Percentiles rank a stretch among this genome's conserved stretches.
phyloP scores from a whole-genome alignment of 371 early-diverging fungal species.

The Lichtheimia ramosa region DNA sequence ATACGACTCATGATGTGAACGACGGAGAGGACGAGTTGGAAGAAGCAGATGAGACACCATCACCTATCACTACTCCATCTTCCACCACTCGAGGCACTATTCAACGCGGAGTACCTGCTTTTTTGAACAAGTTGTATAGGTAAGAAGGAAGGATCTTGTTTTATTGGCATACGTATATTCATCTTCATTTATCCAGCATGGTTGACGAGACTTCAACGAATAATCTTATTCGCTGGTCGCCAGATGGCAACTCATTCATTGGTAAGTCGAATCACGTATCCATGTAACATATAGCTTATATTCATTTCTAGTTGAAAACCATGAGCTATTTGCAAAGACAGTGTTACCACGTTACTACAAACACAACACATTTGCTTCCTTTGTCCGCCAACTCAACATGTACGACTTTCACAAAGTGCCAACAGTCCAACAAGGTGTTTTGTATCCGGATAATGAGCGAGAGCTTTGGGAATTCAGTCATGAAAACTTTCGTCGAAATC shows the following conservation, averaged over 20 bases:
- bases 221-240: constrained; percentile 75
- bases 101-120: constrained; percentile 21
- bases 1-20: neutral
- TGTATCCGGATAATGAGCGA: constrained; percentile 61
- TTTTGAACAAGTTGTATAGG: constrained; percentile 24
- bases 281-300: no score
- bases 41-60: neutral
- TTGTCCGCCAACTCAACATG: constrained; percentile 96
- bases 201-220: constrained; percentile 67
- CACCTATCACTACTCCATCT: neutral
- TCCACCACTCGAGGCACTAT: neutral
- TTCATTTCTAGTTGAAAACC: constrained; percentile 50
- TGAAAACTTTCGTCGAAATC: constrained; percentile 50
- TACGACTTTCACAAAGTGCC: constrained; percentile 85
- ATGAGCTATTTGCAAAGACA: constrained; percentile 80
- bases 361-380: constrained; percentile 91
- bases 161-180: neutral
- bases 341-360: constrained; percentile 89
- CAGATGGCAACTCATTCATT: constrained; percentile 73
- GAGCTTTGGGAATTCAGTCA: constrained; percentile 65
- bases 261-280: constrained; percentile 33
- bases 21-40: constrained; percentile 3
- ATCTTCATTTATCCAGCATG: constrained; percentile 53
- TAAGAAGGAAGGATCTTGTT: constrained; percentile 9
- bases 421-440: constrained; percentile 74